Evolutionary conservation across 768 basidiomycete species (phyloP), one percentile per base, ranked within the genome.

Genomic region (Pulveroboletus sp.): DNA sequence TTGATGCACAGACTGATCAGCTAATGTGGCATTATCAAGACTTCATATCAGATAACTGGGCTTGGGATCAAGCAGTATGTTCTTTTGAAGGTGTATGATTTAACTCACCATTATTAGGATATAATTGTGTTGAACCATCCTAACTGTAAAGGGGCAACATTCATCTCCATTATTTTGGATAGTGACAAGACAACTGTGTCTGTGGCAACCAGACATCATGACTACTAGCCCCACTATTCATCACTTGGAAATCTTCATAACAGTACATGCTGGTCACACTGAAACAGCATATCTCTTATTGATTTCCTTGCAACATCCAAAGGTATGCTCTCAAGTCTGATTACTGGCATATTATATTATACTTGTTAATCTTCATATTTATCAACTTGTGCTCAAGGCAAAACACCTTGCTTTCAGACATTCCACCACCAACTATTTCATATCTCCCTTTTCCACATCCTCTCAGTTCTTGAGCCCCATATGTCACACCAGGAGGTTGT

Each of bases 211-310:
- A 47, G 52, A 1, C 43, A 45, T 5, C 24, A 49, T 8, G 32
- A 49, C 20, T 53, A 43, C 4, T 50, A 47, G 3, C 51, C 45
- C 0, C 16, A 53, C 0, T 49, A 56, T n/a, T 32, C 53, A 5
- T 56, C 48, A 0, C 0, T 54, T 14, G 48, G 52, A 1, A 50
- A 56, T 11, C 2, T 56, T 2, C 34, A 29, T 20, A 57, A 57
- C 6, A 49, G 1, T 0, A 35, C 36, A 3, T n/a, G 14, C 9
- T 12, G 5, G 4, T 23, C 36, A 5, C 43, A 57, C 20, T 2
- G 22, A 4, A 37, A 51, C 10, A 26, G 32, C 0, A 5, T 57
- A 0, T 9, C 17, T 2, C 19, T 57, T 0, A 48, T 57, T 11
- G 29, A 5, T 0, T 57, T 57, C 8, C 17, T 50, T 0, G 53